Percentiles rank a stretch among this genome's conserved stretches.
Conservation (phyloP, 225 moss, liverwort and hornwort genomes). For the Bryoerythrophyllum caledonicum region DNA sequence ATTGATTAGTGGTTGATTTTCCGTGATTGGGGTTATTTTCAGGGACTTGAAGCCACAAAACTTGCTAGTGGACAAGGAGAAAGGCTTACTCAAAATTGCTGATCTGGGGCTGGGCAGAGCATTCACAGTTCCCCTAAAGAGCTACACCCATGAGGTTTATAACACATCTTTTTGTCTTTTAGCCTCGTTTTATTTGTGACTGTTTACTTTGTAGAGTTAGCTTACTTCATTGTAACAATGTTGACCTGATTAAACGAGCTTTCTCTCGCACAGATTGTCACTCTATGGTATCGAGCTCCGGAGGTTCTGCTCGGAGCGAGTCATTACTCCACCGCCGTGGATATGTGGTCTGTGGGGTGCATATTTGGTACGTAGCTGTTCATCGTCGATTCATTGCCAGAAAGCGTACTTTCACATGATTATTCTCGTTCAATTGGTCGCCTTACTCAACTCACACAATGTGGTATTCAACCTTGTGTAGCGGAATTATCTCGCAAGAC, state of each 20-base stretch:
- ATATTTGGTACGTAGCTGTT: slow-evolving; percentile 49
- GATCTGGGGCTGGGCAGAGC: slow-evolving; percentile 63
- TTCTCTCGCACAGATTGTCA: slow-evolving; percentile 47
- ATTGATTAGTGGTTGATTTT: background rate
- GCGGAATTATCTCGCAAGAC: slow-evolving; percentile 61
- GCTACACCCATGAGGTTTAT: slow-evolving; percentile 63
- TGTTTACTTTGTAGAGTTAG: background rate
- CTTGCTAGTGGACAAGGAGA: slow-evolving; percentile 58
- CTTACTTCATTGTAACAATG: background rate
- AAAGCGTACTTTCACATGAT: background rate
- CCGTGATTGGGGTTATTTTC: slow-evolving; percentile 11
- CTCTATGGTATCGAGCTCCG: slow-evolving; percentile 64
- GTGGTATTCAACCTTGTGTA: slow-evolving; percentile 15
- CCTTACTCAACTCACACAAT: slow-evolving; percentile 4
- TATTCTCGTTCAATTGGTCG: background rate
- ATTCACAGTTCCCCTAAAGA: slow-evolving; percentile 59
- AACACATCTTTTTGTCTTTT: background rate
- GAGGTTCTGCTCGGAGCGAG: slow-evolving; percentile 55
- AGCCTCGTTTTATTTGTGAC: background rate
- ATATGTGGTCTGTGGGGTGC: slow-evolving; percentile 65
- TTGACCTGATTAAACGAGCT: background rate
- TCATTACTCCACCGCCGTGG: slow-evolving; percentile 55
- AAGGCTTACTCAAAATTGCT: slow-evolving; percentile 60
- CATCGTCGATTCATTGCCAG: background rate
- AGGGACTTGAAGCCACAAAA: slow-evolving; percentile 69